Conservation (phyloP, 768 basidiomycete species). For the Sistotremastrum suecicum region DNA sequence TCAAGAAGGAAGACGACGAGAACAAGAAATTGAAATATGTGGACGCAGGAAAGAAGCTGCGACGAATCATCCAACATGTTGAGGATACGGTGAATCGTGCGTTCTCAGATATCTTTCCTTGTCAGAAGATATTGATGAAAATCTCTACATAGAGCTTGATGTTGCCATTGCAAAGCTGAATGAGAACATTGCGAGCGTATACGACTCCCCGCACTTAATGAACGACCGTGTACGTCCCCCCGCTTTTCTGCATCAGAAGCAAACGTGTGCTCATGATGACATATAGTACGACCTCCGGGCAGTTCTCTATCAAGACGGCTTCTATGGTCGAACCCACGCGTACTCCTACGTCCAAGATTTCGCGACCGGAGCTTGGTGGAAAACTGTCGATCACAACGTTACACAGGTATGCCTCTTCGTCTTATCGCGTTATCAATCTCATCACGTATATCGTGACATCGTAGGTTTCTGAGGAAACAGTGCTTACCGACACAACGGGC, state of each 20-base stretch:
- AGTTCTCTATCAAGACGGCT: conserved; percentile 64
- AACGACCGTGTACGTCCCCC: conserved; percentile 32
- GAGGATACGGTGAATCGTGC: conserved; percentile 42
- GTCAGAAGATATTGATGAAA: neutral
- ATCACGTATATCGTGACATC: neutral
- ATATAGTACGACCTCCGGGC: conserved; percentile 69
- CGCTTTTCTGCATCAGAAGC: neutral
- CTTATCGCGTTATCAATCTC: neutral
- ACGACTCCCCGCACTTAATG: conserved; percentile 53
- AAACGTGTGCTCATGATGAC: neutral
- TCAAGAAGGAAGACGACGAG: conserved; percentile 27
- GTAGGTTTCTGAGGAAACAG: conserved; percentile 58
- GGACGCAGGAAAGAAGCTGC: conserved; percentile 34
- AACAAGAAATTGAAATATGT: conserved; percentile 30
- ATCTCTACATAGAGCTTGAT: conserved; percentile 33
- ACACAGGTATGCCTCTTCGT: conserved; percentile 33
- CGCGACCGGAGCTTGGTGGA: conserved; percentile 60
- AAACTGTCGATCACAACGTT: conserved; percentile 55
- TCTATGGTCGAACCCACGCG: conserved; percentile 62
- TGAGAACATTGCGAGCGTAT: conserved; percentile 28
- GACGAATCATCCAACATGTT: conserved; percentile 34
- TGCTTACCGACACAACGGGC: conserved; percentile 55
- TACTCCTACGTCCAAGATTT: conserved; percentile 60
- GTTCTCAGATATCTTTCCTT: conserved; percentile 3
- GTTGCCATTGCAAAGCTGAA: conserved; percentile 30